Percentiles rank a stretch among this genome's conserved stretches.
phyloP scores from a whole-genome alignment of 306 rosid genomes.

The Prunus persica region DNA sequence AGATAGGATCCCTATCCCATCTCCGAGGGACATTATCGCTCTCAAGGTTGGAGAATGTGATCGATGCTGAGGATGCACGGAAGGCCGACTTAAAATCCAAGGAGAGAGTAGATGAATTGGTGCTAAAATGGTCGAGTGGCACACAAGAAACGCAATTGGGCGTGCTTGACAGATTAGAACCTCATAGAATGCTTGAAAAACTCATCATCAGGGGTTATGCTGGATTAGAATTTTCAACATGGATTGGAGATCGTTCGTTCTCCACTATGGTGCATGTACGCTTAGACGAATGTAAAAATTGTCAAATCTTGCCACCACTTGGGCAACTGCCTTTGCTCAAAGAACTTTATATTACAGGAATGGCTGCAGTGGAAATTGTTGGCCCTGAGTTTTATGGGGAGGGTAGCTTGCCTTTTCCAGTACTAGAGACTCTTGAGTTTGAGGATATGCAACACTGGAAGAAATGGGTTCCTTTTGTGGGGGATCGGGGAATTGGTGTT shows the following conservation, averaged over 20 bases:
- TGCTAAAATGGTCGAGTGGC: background rate
- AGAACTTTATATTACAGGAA: background rate
- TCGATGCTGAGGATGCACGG: background rate
- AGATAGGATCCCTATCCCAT: background rate
- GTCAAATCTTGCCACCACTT: background rate
- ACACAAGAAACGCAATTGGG: background rate
- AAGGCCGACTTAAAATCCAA: background rate
- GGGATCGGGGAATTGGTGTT: background rate
- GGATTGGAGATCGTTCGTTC: constrained; percentile 11
- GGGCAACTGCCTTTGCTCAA: constrained; percentile 13
- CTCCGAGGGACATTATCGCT: background rate
- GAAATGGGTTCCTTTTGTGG: too few relatives aligned
- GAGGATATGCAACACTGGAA: too few relatives aligned
- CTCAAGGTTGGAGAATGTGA: constrained; percentile 9
- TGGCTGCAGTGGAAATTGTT: background rate
- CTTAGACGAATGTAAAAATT: background rate
- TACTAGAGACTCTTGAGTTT: background rate
- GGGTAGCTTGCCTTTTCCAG: background rate
- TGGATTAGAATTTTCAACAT: constrained; percentile 2
- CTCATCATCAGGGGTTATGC: background rate
- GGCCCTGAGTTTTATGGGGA: constrained; percentile 11
- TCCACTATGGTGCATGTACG: background rate
- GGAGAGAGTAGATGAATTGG: background rate
- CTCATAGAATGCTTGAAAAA: constrained; percentile 7
- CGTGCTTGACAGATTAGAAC: constrained; percentile 1